Conservation (phyloP, 495 filamentous ascomycete species). For the Neurospora sp. region DNA sequence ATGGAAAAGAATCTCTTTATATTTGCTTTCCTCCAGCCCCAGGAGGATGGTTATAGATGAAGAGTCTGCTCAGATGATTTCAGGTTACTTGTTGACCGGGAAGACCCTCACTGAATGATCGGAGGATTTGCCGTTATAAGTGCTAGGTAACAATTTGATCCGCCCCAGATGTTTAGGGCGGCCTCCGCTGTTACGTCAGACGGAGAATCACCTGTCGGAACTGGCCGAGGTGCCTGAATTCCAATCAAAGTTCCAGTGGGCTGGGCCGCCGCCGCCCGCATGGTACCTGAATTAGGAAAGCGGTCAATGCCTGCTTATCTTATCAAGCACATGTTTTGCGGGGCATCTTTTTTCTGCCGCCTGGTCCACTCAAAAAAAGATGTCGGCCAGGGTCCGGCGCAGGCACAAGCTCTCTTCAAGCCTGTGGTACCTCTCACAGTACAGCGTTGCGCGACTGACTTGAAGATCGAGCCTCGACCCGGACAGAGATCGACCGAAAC, state of each 20-base stretch:
- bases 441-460: neutral
- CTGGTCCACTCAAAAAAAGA: conserved; percentile 11
- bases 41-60: neutral
- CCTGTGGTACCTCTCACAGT: neutral
- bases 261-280: neutral
- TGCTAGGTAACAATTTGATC: neutral
- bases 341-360: conserved; percentile 21
- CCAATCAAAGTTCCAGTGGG: neutral
- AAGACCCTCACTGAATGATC: neutral
- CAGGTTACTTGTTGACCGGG: neutral
- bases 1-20: neutral
- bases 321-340: conserved; percentile 11
- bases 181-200: neutral
- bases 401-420: neutral
- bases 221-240: neutral
- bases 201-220: neutral
- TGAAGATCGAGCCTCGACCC: neutral
- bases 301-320: conserved; percentile 8
- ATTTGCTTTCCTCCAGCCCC: neutral
- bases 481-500: neutral
- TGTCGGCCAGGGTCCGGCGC: neutral
- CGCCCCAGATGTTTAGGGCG: neutral
- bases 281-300: neutral
- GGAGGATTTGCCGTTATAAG: neutral
- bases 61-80: neutral